phyloP scores from a whole-genome alignment of 2,329 filamentous ascomycete genomes.

The Aurifilum marmelostoma region DNA sequence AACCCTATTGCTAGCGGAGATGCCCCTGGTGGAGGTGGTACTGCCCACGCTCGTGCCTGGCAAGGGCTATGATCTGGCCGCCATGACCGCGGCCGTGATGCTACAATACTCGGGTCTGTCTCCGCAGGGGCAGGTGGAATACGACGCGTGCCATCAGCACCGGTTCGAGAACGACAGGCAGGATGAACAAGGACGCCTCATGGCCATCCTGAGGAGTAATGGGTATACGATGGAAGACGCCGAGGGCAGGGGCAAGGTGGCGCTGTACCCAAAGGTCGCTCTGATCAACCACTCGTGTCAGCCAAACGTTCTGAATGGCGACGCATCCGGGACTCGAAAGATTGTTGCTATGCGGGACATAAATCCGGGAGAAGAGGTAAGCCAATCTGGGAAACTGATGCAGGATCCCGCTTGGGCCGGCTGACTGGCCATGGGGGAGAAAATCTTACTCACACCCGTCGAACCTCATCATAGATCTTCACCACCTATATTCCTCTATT shows the following conservation, averaged over 20 bases:
- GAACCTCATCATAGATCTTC: conserved; percentile 7
- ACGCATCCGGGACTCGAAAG: conserved; percentile 14
- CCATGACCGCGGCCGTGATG: conserved; percentile 40
- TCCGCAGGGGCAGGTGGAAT: conserved; percentile 36
- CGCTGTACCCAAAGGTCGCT: conserved; percentile 39
- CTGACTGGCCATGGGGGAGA: background rate
- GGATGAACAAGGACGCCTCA: conserved; percentile 25
- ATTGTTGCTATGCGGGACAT: conserved; percentile 42
- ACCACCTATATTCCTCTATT: conserved; percentile 23
- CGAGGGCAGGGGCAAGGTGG: conserved; percentile 32
- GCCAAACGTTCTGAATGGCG: conserved; percentile 41
- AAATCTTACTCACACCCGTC: background rate
- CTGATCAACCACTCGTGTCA: conserved; percentile 45
- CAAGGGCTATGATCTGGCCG: conserved; percentile 37
- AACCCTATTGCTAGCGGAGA: conserved; percentile 44
- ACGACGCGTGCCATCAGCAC: conserved; percentile 36
- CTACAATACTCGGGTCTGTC: conserved; percentile 24
- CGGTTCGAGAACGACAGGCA: conserved; percentile 31
- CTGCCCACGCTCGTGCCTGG: conserved; percentile 36
- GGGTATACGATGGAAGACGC: conserved; percentile 39
- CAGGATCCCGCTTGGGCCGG: background rate
- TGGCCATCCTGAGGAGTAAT: conserved; percentile 44
- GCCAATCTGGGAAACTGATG: background rate
- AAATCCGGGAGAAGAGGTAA: conserved; percentile 40
- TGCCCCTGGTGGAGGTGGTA: conserved; percentile 38